phyloP scores from a whole-genome alignment of 306 rosid genomes.

The Sicyos baderoa region DNA sequence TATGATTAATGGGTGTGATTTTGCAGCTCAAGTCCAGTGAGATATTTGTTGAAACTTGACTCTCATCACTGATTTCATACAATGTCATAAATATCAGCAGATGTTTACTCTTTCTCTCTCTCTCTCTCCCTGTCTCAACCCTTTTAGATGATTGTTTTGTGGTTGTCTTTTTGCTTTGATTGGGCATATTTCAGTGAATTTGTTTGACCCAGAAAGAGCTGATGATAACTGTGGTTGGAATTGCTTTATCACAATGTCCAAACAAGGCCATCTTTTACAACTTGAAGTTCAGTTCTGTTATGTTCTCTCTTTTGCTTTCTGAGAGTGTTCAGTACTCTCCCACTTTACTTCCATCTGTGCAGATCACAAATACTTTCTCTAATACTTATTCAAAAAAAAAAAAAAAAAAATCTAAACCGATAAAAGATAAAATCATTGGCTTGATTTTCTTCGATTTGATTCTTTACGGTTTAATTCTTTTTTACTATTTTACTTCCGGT shows the following conservation, averaged over 20 bases:
- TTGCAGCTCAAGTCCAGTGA: conserved; percentile 17
- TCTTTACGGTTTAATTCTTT: no score
- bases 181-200: neutral
- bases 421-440: no score
- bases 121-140: neutral
- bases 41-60: neutral
- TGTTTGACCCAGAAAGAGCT: neutral
- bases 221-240: neutral
- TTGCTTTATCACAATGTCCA: conserved; percentile 13
- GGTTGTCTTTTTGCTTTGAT: neutral
- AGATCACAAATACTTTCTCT: no score
- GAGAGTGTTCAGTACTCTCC: neutral
- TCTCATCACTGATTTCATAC: conserved; percentile 16
- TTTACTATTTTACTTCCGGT: no score
- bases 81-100: conserved; percentile 12
- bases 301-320: neutral
- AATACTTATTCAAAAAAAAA: no score
- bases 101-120: neutral
- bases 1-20: conserved; percentile 9
- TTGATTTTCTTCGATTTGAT: no score
- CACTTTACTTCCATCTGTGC: neutral
- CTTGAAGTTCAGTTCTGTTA: neutral
- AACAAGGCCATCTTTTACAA: neutral
- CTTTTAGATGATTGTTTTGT: neutral
- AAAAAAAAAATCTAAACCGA: no score